phyloP scores from a whole-genome alignment of 371 early-diverging fungal genomes.

The Mucor circinelloides region DNA sequence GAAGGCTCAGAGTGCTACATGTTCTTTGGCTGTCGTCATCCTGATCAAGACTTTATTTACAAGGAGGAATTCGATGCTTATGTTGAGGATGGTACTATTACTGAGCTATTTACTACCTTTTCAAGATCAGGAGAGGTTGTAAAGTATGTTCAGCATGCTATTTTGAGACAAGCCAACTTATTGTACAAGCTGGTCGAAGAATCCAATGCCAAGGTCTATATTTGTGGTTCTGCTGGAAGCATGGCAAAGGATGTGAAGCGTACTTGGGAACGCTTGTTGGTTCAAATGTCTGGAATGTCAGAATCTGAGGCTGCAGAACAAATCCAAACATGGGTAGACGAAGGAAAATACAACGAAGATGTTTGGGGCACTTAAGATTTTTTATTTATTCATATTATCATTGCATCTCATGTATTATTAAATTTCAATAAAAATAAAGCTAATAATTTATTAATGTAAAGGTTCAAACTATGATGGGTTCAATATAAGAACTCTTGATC shows the following conservation, averaged over 20 bases:
- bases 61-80: constrained; percentile 58
- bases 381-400: too few species aligned
- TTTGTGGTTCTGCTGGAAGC: constrained; percentile 20
- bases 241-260: constrained; percentile 26
- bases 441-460: too few species aligned
- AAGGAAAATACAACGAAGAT: constrained; percentile 29
- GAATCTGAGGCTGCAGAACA: constrained; percentile 15
- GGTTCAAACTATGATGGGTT: too few species aligned
- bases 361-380: constrained; percentile 22
- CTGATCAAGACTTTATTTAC: constrained; percentile 69
- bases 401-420: too few species aligned
- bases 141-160: constrained; percentile 30
- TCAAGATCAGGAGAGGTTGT: constrained; percentile 49
- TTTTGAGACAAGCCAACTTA: constrained; percentile 19
- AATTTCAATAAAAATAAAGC: too few species aligned
- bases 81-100: constrained; percentile 44
- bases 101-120: constrained; percentile 60
- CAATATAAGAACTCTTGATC: too few species aligned
- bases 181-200: constrained; percentile 10
- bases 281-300: constrained; percentile 6
- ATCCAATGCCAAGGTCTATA: constrained; percentile 17
- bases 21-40: constrained; percentile 78
- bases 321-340: constrained; percentile 8
- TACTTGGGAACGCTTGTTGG: constrained; percentile 11
- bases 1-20: constrained; percentile 33